These are phyloP conservation scores for Vanderwaltozyma tropicalis DNA, from an alignment of 805 yeast genomes.

Conservation along the genomic window DNA sequence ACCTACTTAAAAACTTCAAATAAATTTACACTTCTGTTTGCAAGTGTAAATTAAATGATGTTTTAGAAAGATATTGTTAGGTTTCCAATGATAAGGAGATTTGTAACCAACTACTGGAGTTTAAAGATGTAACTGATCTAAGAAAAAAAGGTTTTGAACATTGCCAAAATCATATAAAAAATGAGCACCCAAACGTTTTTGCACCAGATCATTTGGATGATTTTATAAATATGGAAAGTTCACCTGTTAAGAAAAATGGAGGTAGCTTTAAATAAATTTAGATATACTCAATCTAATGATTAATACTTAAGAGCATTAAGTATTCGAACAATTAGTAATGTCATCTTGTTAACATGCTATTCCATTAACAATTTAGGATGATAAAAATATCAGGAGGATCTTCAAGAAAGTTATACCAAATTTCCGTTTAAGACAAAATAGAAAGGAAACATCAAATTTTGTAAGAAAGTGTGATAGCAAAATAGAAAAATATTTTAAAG, in stretches of 20 bases:
- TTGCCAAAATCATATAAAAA: background rate
- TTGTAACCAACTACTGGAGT: background rate
- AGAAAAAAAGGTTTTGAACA: background rate
- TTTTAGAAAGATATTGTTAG: background rate
- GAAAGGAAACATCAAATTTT: too few relatives aligned
- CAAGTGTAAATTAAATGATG: background rate
- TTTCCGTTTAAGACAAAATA: too few relatives aligned
- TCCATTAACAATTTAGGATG: too few relatives aligned
- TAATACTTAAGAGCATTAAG: too few relatives aligned
- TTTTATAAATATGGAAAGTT: background rate
- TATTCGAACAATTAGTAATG: too few relatives aligned
- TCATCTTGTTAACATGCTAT: too few relatives aligned
- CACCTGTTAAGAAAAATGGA: background rate
- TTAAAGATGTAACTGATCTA: background rate
- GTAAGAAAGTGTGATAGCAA: too few relatives aligned
- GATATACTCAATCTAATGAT: too few relatives aligned
- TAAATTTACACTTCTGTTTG: background rate
- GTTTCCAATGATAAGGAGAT: background rate
- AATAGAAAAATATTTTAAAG: too few relatives aligned
- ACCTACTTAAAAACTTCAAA: background rate
- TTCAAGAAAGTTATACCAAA: too few relatives aligned
- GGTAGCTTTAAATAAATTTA: too few relatives aligned
- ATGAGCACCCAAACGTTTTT: background rate
- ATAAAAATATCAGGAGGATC: too few relatives aligned
- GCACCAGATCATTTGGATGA: background rate